Conservation (phyloP, 2,329 filamentous ascomycete species). For the Epichloe aotearoae region DNA sequence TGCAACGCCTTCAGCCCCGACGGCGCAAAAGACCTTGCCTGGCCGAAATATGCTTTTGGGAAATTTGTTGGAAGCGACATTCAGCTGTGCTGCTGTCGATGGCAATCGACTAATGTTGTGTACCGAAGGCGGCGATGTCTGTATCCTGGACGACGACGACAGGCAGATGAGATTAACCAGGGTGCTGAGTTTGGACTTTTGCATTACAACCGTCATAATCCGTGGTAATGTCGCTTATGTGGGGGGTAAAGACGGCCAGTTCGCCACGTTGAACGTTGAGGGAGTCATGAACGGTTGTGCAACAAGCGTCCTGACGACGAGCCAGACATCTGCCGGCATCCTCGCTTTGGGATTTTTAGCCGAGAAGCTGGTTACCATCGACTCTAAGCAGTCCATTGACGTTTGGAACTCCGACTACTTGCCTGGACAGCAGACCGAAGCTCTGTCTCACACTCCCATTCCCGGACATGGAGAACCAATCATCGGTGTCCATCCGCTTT, state of each 20-base stretch:
- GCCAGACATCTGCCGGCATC: conserved; percentile 31
- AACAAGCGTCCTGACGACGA: conserved; percentile 25
- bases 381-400: conserved; percentile 62
- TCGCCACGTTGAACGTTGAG: conserved; percentile 38
- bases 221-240: conserved; percentile 48
- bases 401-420: conserved; percentile 41
- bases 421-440: conserved; percentile 24
- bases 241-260: conserved; percentile 55
- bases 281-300: conserved; percentile 30
- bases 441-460: conserved; percentile 38
- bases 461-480: conserved; percentile 51
- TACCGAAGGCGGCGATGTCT: conserved; percentile 81
- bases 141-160: conserved; percentile 65
- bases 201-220: conserved; percentile 52
- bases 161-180: conserved; percentile 58
- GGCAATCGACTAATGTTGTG: conserved; percentile 68
- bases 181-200: conserved; percentile 53
- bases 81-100: conserved; percentile 66
- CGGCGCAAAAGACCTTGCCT: conserved; percentile 49
- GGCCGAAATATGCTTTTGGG: conserved; percentile 85
- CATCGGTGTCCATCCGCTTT: conserved; percentile 60
- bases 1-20: conserved; percentile 16
- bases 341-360: conserved; percentile 57
- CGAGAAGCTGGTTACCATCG: conserved; percentile 59
- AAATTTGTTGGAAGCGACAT: conserved; percentile 67